Evolutionary conservation across 441 rosid genomes (phyloP), one percentile per base, ranked within the genome.

Genomic region (Metrosideros polymorpha): DNA sequence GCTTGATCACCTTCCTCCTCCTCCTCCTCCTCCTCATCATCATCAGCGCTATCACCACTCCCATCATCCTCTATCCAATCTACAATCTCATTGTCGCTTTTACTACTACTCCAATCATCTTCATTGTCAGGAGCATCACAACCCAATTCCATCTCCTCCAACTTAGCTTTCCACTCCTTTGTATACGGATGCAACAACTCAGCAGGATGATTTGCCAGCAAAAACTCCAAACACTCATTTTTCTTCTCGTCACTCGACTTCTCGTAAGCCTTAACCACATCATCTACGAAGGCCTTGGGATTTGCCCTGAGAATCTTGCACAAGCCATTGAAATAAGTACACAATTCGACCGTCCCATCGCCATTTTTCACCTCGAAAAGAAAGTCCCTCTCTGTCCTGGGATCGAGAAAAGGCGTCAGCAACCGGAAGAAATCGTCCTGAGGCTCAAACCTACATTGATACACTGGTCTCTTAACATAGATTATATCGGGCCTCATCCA

Each of bases 401-500:
- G 98, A 91, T 95, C 94, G 42, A 97, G 89, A 87, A 90, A 92
- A 2, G 96, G 96, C 14, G 89, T 27, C 88, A 95, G 87, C 10
- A 91, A 92, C 87, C 87, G 90, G 30, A 95, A 95, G 84, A 96
- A 95, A 29, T 92, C 92, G 30, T 92, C 96, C 82, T 96, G 96
- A 57, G 96, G 96, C 91, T 96, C 98, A 84, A 96, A 97, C 89
- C 99, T 93, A 82, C 97, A 94, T 87, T 97, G 98, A 90, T 91
- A 97, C 85, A 95, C 98, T 1, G 97, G 98, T 90, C 92, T 94
- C 93, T 97, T 96, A 32, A 96, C 99, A 89, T 94, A 96, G 43
- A 97, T 88, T 45, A 95, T 94, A 87, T 97, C 99, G 1, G 98
- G 99, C 87, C 99, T 93, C 93, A 95, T 92, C 99, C 99, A 95